phyloP scores from a whole-genome alignment of 192 early-diverging fungal genomes.

The Umbelopsis sp. region DNA sequence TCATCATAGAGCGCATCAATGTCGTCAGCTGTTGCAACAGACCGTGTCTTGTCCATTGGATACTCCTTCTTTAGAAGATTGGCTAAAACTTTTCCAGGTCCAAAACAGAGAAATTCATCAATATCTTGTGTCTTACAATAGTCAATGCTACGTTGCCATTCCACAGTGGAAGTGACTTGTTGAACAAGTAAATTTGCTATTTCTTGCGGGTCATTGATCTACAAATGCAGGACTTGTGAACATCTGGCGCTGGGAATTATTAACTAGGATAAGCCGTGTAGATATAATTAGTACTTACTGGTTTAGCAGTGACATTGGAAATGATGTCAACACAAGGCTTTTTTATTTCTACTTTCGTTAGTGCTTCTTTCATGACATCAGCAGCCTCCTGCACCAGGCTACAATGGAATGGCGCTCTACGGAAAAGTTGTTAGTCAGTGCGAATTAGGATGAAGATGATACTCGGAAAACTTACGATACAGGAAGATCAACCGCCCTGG shows the following conservation, averaged over 20 bases:
- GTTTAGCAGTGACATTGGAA: slow-evolving; percentile 88
- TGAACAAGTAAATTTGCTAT: slow-evolving; percentile 70
- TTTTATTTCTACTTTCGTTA: slow-evolving; percentile 73
- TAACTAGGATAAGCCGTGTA: background rate
- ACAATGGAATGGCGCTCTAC: slow-evolving; percentile 92
- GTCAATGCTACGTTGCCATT: slow-evolving; percentile 87
- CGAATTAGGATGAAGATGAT: background rate
- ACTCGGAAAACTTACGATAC: slow-evolving; percentile 67
- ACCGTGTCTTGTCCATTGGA: slow-evolving; percentile 64
- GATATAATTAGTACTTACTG: slow-evolving; percentile 55
- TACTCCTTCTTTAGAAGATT: slow-evolving; percentile 90
- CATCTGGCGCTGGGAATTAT: background rate
- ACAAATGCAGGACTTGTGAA: slow-evolving; percentile 26
- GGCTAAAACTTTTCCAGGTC: slow-evolving; percentile 85
- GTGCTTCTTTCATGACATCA: slow-evolving; percentile 67
- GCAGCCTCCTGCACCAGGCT: slow-evolving; percentile 88
- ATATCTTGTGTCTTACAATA: slow-evolving; percentile 81
- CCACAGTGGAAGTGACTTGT: slow-evolving; percentile 85
- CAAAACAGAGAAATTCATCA: slow-evolving; percentile 84
- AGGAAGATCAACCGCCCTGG: slow-evolving; percentile 84
- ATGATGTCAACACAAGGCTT: slow-evolving; percentile 83
- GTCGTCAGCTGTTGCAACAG: slow-evolving; percentile 8
- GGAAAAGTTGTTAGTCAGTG: background rate
- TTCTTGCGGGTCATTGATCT: slow-evolving; percentile 40
- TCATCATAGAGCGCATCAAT: slow-evolving; percentile 9